phyloP scores from a whole-genome alignment of 1,139 yeast species.

The Taphrina sp. region DNA sequence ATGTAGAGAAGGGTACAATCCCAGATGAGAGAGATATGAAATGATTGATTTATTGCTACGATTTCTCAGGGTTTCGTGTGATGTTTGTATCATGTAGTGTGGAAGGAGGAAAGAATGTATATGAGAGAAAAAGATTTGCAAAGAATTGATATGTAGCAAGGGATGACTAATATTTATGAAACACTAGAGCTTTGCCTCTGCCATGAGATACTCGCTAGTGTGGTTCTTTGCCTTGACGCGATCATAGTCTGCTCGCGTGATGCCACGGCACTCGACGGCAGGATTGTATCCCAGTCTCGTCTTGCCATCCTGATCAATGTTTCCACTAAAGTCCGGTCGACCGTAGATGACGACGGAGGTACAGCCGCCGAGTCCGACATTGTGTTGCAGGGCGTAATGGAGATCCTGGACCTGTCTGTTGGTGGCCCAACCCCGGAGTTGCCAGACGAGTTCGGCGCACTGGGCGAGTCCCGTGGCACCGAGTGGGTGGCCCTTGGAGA shows the following conservation, averaged over 20 bases:
- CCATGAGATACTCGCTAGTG: slow-evolving; percentile 17
- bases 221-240: slow-evolving; percentile 10
- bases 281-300: slow-evolving; percentile 42
- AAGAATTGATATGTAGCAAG: no score
- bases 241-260: slow-evolving; percentile 35
- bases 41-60: no score
- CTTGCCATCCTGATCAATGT: slow-evolving; percentile 39
- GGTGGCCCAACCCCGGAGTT: slow-evolving; percentile 43
- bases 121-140: no score
- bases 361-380: slow-evolving; percentile 39
- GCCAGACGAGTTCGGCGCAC: slow-evolving; percentile 43
- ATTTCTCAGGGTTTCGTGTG: no score
- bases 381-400: slow-evolving; percentile 42
- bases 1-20: no score
- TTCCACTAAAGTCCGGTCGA: slow-evolving; percentile 22
- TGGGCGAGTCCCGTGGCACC: slow-evolving; percentile 45
- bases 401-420: slow-evolving; percentile 41
- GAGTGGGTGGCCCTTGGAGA: slow-evolving; percentile 43
- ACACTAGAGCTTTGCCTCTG: slow-evolving; percentile 28
- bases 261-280: slow-evolving; percentile 41
- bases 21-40: no score
- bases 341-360: slow-evolving; percentile 28
- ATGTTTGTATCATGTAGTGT: no score
- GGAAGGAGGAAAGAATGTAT: no score
- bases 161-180: no score